A percentile compares a stretch with the other conserved stretches of the same genome.
Conservation (phyloP, 306 rosid genomes). For the Ochetophila trinervis region DNA sequence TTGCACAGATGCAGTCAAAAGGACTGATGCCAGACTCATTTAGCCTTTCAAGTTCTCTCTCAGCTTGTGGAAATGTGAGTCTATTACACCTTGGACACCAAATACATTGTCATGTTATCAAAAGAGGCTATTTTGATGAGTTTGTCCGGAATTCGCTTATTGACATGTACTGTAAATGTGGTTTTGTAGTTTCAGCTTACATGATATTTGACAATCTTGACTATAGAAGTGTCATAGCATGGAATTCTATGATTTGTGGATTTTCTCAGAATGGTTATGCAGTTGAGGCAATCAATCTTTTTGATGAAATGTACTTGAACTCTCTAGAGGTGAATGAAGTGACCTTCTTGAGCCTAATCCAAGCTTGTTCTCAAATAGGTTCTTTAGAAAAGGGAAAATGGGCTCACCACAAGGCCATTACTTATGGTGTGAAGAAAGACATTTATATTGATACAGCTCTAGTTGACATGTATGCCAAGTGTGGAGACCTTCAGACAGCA, state of each 20-base stretch:
- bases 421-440: constrained; percentile 45
- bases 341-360: constrained; percentile 71
- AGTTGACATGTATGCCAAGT: constrained; percentile 84
- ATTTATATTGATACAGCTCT: constrained; percentile 62
- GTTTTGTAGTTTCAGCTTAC: constrained; percentile 54
- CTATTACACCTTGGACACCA: constrained; percentile 59
- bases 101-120: constrained; percentile 64
- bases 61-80: constrained; percentile 67
- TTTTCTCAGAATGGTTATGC: constrained; percentile 71
- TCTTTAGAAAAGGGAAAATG: constrained; percentile 79
- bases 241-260: constrained; percentile 88
- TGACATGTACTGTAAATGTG: constrained; percentile 88
- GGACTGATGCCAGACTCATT: constrained; percentile 75
- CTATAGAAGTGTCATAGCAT: constrained; percentile 54
- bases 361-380: constrained; percentile 87
- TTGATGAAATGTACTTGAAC: constrained; percentile 57
- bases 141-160: constrained; percentile 77
- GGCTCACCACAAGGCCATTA: constrained; percentile 78
- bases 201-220: constrained; percentile 44
- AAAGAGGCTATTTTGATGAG: constrained; percentile 60
- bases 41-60: constrained; percentile 75
- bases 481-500: constrained; percentile 72
- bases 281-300: constrained; percentile 62
- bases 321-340: constrained; percentile 59
- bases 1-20: constrained; percentile 43